Conservation (phyloP, 2,329 filamentous ascomycete species). For the Rhynchosporium graminicola region DNA sequence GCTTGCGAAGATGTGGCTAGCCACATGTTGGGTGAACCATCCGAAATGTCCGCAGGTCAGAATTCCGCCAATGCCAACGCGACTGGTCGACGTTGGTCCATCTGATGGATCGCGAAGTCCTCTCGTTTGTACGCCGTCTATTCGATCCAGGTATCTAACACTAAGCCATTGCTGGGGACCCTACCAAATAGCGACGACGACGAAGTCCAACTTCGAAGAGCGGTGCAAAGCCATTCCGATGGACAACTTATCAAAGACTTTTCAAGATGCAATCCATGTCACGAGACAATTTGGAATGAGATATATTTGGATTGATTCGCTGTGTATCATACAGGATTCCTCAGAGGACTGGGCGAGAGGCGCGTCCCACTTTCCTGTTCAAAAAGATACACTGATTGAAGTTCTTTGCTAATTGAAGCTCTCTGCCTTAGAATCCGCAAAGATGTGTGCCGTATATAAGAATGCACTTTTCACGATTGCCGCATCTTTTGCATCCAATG, state of each 20-base stretch:
- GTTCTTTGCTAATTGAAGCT: background rate
- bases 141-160: background rate
- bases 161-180: conserved; percentile 5
- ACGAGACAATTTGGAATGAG: background rate
- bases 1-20: background rate
- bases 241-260: background rate
- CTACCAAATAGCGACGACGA: conserved; percentile 1
- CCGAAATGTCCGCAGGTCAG: background rate
- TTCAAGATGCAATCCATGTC: background rate
- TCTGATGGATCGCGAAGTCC: background rate
- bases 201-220: background rate
- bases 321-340: conserved; percentile 7
- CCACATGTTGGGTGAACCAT: background rate
- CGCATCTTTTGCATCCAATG: background rate
- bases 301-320: conserved; percentile 3
- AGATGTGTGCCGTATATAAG: conserved; percentile 3
- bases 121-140: background rate
- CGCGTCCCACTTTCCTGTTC: background rate
- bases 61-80: conserved; percentile 5
- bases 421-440: background rate
- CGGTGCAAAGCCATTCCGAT: background rate
- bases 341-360: background rate
- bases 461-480: conserved; percentile 6
- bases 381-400: background rate
- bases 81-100: background rate